Base-by-base conservation (phyloP, 805 yeast species). In the Candida chilensis region DNA sequence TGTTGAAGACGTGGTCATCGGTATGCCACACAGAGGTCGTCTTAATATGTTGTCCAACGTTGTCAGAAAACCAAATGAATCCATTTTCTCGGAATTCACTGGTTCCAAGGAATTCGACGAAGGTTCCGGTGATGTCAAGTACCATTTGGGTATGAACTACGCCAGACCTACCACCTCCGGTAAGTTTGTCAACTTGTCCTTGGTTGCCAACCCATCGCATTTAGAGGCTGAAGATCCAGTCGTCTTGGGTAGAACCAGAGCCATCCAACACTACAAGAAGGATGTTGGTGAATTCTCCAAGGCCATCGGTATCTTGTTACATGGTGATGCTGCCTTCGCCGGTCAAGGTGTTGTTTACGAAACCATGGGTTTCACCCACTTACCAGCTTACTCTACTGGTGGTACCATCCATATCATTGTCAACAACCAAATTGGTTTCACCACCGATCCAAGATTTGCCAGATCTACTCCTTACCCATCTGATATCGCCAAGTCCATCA, bases 11-110 rank as follows among this genome's bases (percentile, higher is more conserved):
- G 78, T 92, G 38, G 94, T 90, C 48, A 81, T 92, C 47, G 99
- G 99, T 67, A 92, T 92, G 97, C 96, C 99, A 32, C 99, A 92
- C 64, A 84, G 99, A 74, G 99, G 99, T 64, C 80, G 99, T 68
- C 71, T 92, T 50, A 92, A 92, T 61, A 88, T 92, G 80, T 74
- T 92, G 61, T 86, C 97, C 37, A 92, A 92, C 66, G 97, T 92
- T 48, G 96, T 92, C 29, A 83, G 98, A 67, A 92, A 92, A 60
- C 97, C 98, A 48, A 88, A 92, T 57, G 97, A 90, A 67, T 87
- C 96, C 30, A 92, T 92, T 53, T 90, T 92, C 61, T 78, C 94
- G 31, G 98, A 92, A 68, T 92, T 92, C 57, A 72, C 87, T 32
- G 98, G 98, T 39, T 79, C 94, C 20, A 74, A 80, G 48, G 79